Base-by-base conservation (phyloP, 2,329 filamentous ascomycete species). In the Ophiocordyceps sinensis region DNA sequence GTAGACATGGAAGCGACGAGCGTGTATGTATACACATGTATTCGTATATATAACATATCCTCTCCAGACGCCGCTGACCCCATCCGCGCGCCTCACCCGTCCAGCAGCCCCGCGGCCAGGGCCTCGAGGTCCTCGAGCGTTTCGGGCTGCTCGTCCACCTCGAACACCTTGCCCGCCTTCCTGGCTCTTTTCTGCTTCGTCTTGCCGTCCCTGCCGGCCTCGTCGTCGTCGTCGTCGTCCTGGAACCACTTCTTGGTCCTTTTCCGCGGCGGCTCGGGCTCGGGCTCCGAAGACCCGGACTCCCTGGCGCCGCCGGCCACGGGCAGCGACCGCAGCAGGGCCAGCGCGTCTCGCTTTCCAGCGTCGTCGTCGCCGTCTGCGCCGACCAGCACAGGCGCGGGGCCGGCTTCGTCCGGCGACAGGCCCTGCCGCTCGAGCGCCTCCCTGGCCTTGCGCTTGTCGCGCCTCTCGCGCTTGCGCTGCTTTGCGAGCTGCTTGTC, bases 401-500 rank as follows among this genome's bases (percentile, higher is more conserved):
- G 23, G 6, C 23, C 23, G 4, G 52, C 58, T 4, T 41, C 49
- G 23, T 53, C 53, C 12, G 46, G 47, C 42, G 52, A 45, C 42
- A 56, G 48, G 37, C 52, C 49, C 47, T 44, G 46, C 41, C 53
- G 46, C 44, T 65, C 71, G 28, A 58, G 60, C 54, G 76, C 71
- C 49, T 70, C 68, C 51, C 79, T 66, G 36, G 75, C 76, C 65
- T 83, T 89, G 47, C 74, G 67, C 66, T 81, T 86, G 51, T 82
- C 76, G 45, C 72, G 70, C 71, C 86, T 91, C 61, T 84, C 82
- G 51, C 74, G 71, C 57, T 73, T 78, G 72, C 86, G 88, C 59
- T 84, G 74, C 66, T 81, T 86, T 30, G 77, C 86, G 13, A 82
- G 59, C 49, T 76, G 73, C 67, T 94, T 95, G 63, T 98, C 91